phyloP scores from a whole-genome alignment of 768 basidiomycete species.

The Tulasnella sp. region DNA sequence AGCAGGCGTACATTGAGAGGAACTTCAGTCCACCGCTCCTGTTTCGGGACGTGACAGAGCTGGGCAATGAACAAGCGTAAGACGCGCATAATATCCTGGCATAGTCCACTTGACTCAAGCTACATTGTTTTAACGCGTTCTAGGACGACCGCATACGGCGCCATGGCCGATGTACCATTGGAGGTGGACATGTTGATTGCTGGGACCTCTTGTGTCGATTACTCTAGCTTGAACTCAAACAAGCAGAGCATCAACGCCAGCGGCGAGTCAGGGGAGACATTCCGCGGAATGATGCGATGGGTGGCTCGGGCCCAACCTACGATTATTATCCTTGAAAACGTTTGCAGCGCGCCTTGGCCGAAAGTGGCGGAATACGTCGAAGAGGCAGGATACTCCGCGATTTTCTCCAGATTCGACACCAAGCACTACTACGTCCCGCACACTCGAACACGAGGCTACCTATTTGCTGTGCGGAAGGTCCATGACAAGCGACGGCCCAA shows the following conservation, averaged over 20 bases:
- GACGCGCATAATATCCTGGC: conserved; percentile 23
- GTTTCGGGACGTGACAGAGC: conserved; percentile 89
- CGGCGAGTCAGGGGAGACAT: conserved; percentile 89
- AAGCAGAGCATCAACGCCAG: conserved; percentile 82
- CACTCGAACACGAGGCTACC: conserved; percentile 82
- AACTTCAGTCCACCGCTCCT: conserved; percentile 89
- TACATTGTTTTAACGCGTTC: neutral
- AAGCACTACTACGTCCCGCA: conserved; percentile 92
- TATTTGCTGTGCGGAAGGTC: conserved; percentile 63
- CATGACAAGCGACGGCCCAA: conserved; percentile 44
- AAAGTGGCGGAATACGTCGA: conserved; percentile 67
- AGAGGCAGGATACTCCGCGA: conserved; percentile 63
- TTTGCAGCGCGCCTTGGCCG: conserved; percentile 81
- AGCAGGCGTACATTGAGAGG: conserved; percentile 93
- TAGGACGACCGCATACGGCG: conserved; percentile 88
- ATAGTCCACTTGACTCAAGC: neutral
- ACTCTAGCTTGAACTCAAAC: conserved; percentile 89
- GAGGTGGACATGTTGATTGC: conserved; percentile 85
- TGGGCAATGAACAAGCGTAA: conserved; percentile 67
- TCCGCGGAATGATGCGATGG: conserved; percentile 92
- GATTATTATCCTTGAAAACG: conserved; percentile 90
- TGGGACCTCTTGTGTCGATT: conserved; percentile 94
- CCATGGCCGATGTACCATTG: conserved; percentile 73
- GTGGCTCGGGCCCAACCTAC: conserved; percentile 76
- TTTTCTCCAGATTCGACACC: conserved; percentile 59